These are phyloP conservation scores for Candida peoriensis DNA, from an alignment of 805 yeast genomes.

Conservation along the genomic window DNA sequence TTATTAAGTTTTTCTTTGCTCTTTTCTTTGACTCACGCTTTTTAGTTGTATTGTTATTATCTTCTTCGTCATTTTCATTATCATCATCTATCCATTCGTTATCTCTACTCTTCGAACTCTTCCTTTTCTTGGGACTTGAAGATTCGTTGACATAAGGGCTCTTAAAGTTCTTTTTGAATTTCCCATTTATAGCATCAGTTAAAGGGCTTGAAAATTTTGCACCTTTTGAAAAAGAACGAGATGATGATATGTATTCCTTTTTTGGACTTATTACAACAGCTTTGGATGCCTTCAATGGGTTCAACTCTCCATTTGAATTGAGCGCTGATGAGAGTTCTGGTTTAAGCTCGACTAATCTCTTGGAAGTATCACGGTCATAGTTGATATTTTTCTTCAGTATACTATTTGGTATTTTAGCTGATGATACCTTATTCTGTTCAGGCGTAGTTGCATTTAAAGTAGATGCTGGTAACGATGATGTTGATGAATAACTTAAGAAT, in stretches of 20 bases:
- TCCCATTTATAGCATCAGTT: constrained; percentile 21
- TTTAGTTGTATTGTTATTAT: constrained; percentile 4
- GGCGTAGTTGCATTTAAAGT: constrained; percentile 2
- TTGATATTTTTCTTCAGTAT: constrained; percentile 21
- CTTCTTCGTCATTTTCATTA: constrained; percentile 11
- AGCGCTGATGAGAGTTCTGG: constrained; percentile 22
- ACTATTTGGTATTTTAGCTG: constrained; percentile 13
- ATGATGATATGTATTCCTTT: constrained; percentile 16
- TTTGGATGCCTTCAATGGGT: constrained; percentile 29
- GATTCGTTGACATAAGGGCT: constrained; percentile 17
- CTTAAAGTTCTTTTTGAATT: constrained; percentile 3
- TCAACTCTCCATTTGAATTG: constrained; percentile 23
- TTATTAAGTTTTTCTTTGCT: constrained; percentile 5
- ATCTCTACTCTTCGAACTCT: constrained; percentile 1
- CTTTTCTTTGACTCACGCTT: constrained; percentile 5
- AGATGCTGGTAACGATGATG: constrained; percentile 2
- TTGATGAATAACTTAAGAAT: constrained; percentile 1
- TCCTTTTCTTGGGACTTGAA: constrained; percentile 12
- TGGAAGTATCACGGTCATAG: constrained; percentile 18
- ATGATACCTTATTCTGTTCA: constrained; percentile 1
- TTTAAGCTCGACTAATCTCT: constrained; percentile 11
- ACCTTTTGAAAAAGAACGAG: constrained; percentile 4
- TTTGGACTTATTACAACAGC: constrained; percentile 33
- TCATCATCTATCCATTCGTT: constrained; percentile 22
- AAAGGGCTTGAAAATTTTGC: constrained; percentile 20